phyloP scores from a whole-genome alignment of 2,329 filamentous ascomycete genomes.

The Alternaria longipes region DNA sequence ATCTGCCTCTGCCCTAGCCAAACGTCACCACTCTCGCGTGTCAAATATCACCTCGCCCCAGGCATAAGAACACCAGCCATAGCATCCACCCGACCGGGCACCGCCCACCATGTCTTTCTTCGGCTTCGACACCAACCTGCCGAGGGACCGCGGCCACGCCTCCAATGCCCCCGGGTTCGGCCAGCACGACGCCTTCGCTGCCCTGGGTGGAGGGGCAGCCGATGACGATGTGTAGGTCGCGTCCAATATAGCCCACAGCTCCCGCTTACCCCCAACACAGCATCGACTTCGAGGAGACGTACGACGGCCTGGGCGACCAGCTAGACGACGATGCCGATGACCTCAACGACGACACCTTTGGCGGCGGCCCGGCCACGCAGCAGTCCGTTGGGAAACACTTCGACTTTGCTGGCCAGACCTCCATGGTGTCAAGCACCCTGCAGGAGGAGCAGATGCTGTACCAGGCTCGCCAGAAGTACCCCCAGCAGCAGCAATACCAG shows the following conservation, averaged over 20 bases:
- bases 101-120: slow-evolving; percentile 82
- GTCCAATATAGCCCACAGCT: slow-evolving; percentile 27
- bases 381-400: slow-evolving; percentile 85
- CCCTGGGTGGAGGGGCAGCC: slow-evolving; percentile 68
- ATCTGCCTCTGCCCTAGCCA: slow-evolving; percentile 8
- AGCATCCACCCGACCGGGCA: slow-evolving; percentile 15
- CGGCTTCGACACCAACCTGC: slow-evolving; percentile 78
- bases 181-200: slow-evolving; percentile 88
- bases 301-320: slow-evolving; percentile 90
- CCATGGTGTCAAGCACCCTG: slow-evolving; percentile 83
- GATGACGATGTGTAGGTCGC: slow-evolving; percentile 68
- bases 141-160: slow-evolving; percentile 71
- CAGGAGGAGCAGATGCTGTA: slow-evolving; percentile 91
- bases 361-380: slow-evolving; percentile 58
- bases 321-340: slow-evolving; percentile 92
- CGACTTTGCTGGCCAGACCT: slow-evolving; percentile 94
- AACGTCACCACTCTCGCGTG: slow-evolving; percentile 31
- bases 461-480: slow-evolving; percentile 71
- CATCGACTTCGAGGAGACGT: slow-evolving; percentile 94
- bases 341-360: slow-evolving; percentile 97
- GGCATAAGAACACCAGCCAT: slow-evolving; percentile 9
- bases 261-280: slow-evolving; percentile 63
- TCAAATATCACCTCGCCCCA: slow-evolving; percentile 13
- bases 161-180: slow-evolving; percentile 80
- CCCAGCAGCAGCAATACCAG: slow-evolving; percentile 47